Evolutionary conservation across 1,284 basidiomycete species (phyloP).

Genomic region (Ganoderma leucocontextum): DNA sequence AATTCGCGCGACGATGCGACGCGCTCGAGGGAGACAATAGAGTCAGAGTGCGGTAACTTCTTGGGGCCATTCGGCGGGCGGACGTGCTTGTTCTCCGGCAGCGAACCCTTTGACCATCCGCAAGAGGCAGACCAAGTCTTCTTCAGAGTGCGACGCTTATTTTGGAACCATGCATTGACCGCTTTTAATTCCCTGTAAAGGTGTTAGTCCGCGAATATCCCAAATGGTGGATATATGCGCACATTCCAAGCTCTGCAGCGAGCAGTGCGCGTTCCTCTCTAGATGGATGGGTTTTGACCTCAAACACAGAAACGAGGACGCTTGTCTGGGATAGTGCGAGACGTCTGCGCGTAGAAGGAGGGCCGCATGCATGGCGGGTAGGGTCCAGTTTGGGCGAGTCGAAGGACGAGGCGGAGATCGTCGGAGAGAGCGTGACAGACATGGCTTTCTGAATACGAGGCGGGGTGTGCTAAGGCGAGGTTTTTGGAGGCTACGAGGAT

Average conservation of each 20-base stretch:
- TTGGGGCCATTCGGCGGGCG: constrained; percentile 32
- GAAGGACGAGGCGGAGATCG: constrained; percentile 30
- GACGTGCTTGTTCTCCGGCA: constrained; percentile 40
- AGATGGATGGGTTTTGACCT: constrained; percentile 51
- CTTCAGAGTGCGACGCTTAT: constrained; percentile 55
- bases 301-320: constrained; percentile 49
- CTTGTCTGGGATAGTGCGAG: constrained; percentile 49
- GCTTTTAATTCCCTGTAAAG: constrained; percentile 53
- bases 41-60: constrained; percentile 30
- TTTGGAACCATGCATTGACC: constrained; percentile 61
- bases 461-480: neutral
- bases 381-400: constrained; percentile 25
- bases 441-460: constrained; percentile 7
- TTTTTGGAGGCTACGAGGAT: constrained; percentile 21
- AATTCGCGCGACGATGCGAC: constrained; percentile 51
- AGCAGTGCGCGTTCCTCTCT: constrained; percentile 52
- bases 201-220: neutral
- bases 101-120: constrained; percentile 38
- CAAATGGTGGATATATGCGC: constrained; percentile 29
- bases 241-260: constrained; percentile 54
- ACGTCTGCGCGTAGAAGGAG: constrained; percentile 36
- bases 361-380: constrained; percentile 13
- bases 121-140: constrained; percentile 41
- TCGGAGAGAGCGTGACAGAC: constrained; percentile 27
- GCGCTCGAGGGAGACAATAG: constrained; percentile 49